Percentiles rank a stretch among this genome's conserved stretches.
Evolutionary conservation across 1,139 yeast species (phyloP).

Genomic region (Pichia sp.): DNA sequence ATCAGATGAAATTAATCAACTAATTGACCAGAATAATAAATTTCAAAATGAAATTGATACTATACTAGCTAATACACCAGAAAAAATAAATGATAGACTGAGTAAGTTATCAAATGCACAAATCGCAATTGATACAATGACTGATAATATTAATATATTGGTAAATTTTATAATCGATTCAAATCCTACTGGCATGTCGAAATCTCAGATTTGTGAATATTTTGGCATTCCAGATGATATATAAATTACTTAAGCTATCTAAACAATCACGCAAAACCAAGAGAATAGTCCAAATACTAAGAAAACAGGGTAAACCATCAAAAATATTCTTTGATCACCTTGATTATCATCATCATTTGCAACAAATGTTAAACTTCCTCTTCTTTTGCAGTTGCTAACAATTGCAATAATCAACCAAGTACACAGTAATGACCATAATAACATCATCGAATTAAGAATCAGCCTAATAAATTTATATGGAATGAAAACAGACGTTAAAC

Average conservation of each 20-base stretch:
- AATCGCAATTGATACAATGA: conserved; percentile 12
- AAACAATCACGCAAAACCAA: conserved; percentile 74
- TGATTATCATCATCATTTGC: conserved; percentile 18
- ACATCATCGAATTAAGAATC: conserved; percentile 45
- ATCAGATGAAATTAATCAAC: neutral
- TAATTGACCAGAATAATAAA: neutral
- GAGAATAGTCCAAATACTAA: conserved; percentile 67
- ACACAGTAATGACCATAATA: conserved; percentile 70
- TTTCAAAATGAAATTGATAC: neutral
- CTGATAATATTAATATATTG: conserved; percentile 17
- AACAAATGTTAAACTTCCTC: conserved; percentile 29
- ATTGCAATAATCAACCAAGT: conserved; percentile 30
- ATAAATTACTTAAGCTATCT: conserved; percentile 11
- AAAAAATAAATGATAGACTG: conserved; percentile 4
- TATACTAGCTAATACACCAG: conserved; percentile 1
- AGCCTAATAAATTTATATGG: conserved; percentile 51
- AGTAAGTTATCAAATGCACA: conserved; percentile 3
- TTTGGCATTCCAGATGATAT: conserved; percentile 17
- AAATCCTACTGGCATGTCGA: conserved; percentile 7
- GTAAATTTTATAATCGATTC: conserved; percentile 11
- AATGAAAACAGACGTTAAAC: conserved; percentile 52
- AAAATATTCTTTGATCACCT: conserved; percentile 50
- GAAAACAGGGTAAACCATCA: conserved; percentile 78
- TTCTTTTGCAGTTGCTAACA: conserved; percentile 28
- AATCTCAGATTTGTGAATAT: conserved; percentile 8